Evolutionary conservation across 257 asterid genomes (phyloP), one percentile per base, ranked within the genome.

Genomic region (Solanum pennellii): DNA sequence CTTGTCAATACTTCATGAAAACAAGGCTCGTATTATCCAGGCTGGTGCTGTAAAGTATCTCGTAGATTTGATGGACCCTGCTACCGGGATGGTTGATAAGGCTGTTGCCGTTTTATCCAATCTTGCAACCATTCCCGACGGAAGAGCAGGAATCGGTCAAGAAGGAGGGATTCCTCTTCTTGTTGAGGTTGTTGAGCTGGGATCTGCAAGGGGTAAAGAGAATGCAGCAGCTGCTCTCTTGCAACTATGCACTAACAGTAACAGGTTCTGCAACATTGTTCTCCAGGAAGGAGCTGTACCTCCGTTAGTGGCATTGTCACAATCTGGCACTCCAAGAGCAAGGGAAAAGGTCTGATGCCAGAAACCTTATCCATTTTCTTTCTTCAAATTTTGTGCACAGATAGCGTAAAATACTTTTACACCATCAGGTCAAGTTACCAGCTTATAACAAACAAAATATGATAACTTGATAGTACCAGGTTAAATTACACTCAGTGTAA

Each of bases 191-290:
- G 96, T 95, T 59, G 99, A 96, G 92, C 90, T 96, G 37, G 99
- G 98, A 9, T 94, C 99, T 25, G 96, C 92, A 31, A 91, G 98
- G 90, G 96, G 96, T 31, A 96, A 96, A 90, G 98, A 96, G 89
- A 94, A 96, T 89, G 99, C 99, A 69, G 99, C 98, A 18, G 99
- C 99, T 75, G 98, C 98, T 79, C 94, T 96, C 72, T 92, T 94
- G 87, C 99, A 95, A 91, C 88, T 96, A n/a, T 95, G 99, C 90
- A 92, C 92, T 21, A 94, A 92, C 68, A 94, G 98, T 90, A 88
- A 88, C 89, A 90, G 96, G 89, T 92, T 87, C 89, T 96, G 97
- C 92, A 93, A 89, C 84, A 91, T 87, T 89, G 98, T 94, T 87
- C 95, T 96, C 84, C 94, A 90, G 90, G 98, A 93, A 92, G 99